Evolutionary conservation across 2,329 filamentous ascomycete genomes (phyloP).

Genomic region (Epichloe gansuensis): DNA sequence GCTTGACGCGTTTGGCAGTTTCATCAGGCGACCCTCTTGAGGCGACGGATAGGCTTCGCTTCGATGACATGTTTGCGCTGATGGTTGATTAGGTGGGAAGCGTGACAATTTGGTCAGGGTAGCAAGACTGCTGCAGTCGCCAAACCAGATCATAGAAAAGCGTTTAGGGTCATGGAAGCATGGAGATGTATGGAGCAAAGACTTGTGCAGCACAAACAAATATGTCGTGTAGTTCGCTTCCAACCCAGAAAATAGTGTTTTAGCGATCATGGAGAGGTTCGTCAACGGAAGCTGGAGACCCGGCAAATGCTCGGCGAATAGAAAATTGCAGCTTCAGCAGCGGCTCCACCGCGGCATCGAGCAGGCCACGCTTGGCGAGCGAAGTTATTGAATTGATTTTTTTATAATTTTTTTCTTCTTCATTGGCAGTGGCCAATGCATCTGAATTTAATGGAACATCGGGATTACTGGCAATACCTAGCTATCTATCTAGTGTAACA

Average conservation of each 20-base stretch:
- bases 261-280: background rate
- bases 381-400: too few species aligned
- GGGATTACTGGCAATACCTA: too few species aligned
- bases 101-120: background rate
- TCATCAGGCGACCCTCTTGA: constrained; percentile 14
- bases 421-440: too few species aligned
- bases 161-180: background rate
- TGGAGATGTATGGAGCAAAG: background rate
- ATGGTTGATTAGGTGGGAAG: background rate
- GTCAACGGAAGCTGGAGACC: too few species aligned
- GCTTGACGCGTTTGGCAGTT: constrained; percentile 18
- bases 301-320: background rate
- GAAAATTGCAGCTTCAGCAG: background rate
- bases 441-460: too few species aligned
- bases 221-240: background rate
- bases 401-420: too few species aligned
- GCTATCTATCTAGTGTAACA: too few species aligned
- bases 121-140: background rate
- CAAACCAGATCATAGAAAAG: background rate
- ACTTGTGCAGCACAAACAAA: background rate
- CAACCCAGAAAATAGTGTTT: background rate
- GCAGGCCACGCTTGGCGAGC: background rate
- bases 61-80: constrained; percentile 20
- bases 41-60: constrained; percentile 22
- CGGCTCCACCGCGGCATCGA: background rate